Conservation (phyloP, 2,329 filamentous ascomycete species). For the Phialocephala sp. region DNA sequence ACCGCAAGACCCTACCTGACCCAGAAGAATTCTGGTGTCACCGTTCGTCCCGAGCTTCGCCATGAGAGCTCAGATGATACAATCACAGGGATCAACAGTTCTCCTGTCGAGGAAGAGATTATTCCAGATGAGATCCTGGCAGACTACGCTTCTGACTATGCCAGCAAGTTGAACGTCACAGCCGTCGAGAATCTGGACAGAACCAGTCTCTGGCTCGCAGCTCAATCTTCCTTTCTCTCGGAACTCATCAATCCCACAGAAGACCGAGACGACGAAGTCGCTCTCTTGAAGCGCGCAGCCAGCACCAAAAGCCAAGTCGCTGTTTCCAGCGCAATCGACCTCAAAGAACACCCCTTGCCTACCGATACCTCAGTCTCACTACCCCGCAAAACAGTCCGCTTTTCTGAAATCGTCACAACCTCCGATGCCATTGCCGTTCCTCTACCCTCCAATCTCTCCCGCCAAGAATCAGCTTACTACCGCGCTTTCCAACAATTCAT, state of each 20-base stretch:
- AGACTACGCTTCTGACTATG: constrained; percentile 78
- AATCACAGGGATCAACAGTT: constrained; percentile 43
- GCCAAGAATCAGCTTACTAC: constrained; percentile 81
- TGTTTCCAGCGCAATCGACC: constrained; percentile 1
- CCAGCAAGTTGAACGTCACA: constrained; percentile 71
- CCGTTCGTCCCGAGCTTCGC: constrained; percentile 37
- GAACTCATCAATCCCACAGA: constrained; percentile 66
- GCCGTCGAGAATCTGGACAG: constrained; percentile 80
- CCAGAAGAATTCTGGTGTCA: constrained; percentile 47
- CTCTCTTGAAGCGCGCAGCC: constrained; percentile 41
- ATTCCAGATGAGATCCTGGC: constrained; percentile 68
- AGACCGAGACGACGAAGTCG: constrained; percentile 42
- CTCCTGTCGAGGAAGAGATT: constrained; percentile 53
- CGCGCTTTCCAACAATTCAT: constrained; percentile 81
- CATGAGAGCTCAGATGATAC: constrained; percentile 47
- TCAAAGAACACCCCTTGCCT: background rate
- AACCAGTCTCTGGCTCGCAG: constrained; percentile 84
- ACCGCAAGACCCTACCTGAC: constrained; percentile 64
- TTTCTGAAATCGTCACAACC: constrained; percentile 56
- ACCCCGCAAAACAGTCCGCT: constrained; percentile 78
- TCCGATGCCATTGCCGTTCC: constrained; percentile 48
- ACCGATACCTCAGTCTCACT: constrained; percentile 22
- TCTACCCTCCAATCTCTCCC: constrained; percentile 54
- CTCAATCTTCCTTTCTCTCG: constrained; percentile 78
- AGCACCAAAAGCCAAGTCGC: constrained; percentile 33